Conservation (phyloP, 768 basidiomycete genomes). For the Agrocybe pediades region DNA sequence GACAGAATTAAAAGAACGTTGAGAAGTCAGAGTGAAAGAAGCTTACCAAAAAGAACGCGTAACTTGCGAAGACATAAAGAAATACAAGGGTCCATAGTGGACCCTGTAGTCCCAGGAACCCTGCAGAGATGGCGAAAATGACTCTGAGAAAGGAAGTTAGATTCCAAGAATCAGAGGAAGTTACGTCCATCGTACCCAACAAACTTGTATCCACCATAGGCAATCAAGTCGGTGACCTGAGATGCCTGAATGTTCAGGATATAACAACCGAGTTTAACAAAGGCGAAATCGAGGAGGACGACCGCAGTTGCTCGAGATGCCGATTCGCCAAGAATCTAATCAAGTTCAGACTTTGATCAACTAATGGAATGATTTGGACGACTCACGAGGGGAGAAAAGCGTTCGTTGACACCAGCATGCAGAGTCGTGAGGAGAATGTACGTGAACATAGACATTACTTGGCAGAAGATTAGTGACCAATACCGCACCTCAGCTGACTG, state of each 20-base stretch:
- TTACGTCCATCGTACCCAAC: slow-evolving; percentile 66
- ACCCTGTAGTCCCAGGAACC: slow-evolving; percentile 62
- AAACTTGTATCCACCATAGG: slow-evolving; percentile 97
- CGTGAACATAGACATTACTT: slow-evolving; percentile 95
- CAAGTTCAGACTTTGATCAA: neutral
- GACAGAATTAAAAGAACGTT: neutral
- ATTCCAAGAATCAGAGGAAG: neutral
- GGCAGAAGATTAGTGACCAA: slow-evolving; percentile 9
- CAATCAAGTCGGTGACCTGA: slow-evolving; percentile 80
- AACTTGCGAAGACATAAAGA: slow-evolving; percentile 84
- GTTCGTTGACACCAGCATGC: slow-evolving; percentile 76
- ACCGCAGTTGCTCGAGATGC: slow-evolving; percentile 85
- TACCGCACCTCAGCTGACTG: neutral
- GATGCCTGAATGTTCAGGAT: slow-evolving; percentile 80
- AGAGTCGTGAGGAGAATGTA: slow-evolving; percentile 91
- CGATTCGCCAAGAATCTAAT: slow-evolving; percentile 75
- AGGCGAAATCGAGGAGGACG: slow-evolving; percentile 83
- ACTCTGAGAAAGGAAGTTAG: slow-evolving; percentile 51
- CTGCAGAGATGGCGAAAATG: slow-evolving; percentile 75
- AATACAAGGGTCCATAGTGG: slow-evolving; percentile 74
- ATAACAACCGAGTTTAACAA: slow-evolving; percentile 92
- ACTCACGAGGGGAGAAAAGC: slow-evolving; percentile 75
- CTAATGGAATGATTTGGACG: neutral
- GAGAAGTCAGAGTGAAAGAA: neutral
- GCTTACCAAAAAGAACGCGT: slow-evolving; percentile 90